phyloP scores from a whole-genome alignment of 164 flowering plant species.

The Macadamia integrifolia region DNA sequence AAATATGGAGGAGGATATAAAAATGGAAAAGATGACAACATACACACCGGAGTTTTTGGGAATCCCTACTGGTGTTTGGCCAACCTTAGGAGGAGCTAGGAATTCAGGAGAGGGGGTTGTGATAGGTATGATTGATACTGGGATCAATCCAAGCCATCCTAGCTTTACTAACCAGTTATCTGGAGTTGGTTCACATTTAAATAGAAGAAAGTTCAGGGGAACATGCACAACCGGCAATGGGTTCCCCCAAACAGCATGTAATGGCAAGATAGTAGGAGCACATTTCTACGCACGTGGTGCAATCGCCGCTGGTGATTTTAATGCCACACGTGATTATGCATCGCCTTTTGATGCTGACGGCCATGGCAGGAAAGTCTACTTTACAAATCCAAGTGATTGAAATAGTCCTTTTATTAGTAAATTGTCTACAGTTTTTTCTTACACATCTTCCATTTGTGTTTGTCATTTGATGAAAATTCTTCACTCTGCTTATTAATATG shows the following conservation, averaged over 20 bases:
- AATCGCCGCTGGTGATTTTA: slow-evolving; percentile 43
- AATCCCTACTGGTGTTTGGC: slow-evolving; percentile 44
- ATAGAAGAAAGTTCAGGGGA: slow-evolving; percentile 37
- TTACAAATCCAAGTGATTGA: too few relatives aligned
- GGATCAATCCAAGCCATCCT: slow-evolving; percentile 51
- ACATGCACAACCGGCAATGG: slow-evolving; percentile 32
- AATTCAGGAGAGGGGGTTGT: slow-evolving; percentile 47
- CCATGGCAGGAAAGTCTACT: slow-evolving; percentile 51
- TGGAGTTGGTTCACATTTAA: not conserved
- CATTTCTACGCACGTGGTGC: slow-evolving; percentile 48
- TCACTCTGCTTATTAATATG: not conserved
- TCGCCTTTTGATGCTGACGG: slow-evolving; percentile 68
- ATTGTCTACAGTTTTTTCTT: too few relatives aligned
- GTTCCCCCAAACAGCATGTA: slow-evolving; percentile 36
- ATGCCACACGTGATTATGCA: slow-evolving; percentile 39
- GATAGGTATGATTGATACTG: slow-evolving; percentile 54
- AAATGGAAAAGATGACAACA: slow-evolving; percentile 45
- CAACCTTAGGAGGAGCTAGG: slow-evolving; percentile 35
- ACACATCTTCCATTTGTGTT: too few relatives aligned
- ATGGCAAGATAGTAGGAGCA: slow-evolving; percentile 51
- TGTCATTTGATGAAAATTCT: too few relatives aligned
- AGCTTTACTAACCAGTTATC: slow-evolving; percentile 26
- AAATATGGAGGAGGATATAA: slow-evolving; percentile 38
- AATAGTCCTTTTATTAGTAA: too few relatives aligned
- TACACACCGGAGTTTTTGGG: slow-evolving; percentile 49